Percentiles rank a stretch among this genome's conserved stretches.
Conservation (phyloP, 1,139 yeast genomes). For the Zhuliangozyma blackwelliae region DNA sequence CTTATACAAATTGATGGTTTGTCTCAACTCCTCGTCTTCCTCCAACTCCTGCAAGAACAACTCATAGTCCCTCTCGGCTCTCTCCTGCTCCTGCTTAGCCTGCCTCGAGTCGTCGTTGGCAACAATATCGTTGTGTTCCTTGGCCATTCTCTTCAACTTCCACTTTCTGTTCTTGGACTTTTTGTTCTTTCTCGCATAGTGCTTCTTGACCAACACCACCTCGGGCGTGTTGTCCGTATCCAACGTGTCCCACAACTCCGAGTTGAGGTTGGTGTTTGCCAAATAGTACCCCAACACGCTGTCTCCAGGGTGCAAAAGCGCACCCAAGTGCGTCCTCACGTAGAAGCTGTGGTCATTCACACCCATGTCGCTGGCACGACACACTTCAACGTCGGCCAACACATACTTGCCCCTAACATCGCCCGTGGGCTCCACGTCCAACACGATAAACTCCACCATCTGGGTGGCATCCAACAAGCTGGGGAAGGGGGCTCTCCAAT, state of each 20-base stretch:
- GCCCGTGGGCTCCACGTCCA: slow-evolving; percentile 94
- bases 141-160: slow-evolving; percentile 98
- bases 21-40: slow-evolving; percentile 94
- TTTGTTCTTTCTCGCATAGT: slow-evolving; percentile 74
- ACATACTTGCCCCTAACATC: slow-evolving; percentile 75
- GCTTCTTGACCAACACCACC: slow-evolving; percentile 87
- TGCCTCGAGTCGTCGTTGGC: slow-evolving; percentile 74
- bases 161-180: slow-evolving; percentile 81
- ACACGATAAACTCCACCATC: slow-evolving; percentile 80
- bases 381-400: slow-evolving; percentile 84
- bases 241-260: slow-evolving; percentile 74
- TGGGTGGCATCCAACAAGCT: slow-evolving; percentile 75
- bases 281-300: slow-evolving; percentile 87
- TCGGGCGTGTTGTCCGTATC: slow-evolving; percentile 72
- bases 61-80: slow-evolving; percentile 94
- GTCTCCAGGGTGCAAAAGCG: slow-evolving; percentile 92
- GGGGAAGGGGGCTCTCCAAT: slow-evolving; percentile 84
- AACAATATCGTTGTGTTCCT: slow-evolving; percentile 82
- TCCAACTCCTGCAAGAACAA: slow-evolving; percentile 94
- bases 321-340: slow-evolving; percentile 89
- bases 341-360: slow-evolving; percentile 75
- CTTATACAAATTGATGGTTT: slow-evolving; percentile 83
- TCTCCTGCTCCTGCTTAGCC: slow-evolving; percentile 83
- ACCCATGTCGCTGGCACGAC: slow-evolving; percentile 83
- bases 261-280: slow-evolving; percentile 80